Evolutionary conservation across 768 basidiomycete species (phyloP).

Genomic region (Amanita subjunquillea): DNA sequence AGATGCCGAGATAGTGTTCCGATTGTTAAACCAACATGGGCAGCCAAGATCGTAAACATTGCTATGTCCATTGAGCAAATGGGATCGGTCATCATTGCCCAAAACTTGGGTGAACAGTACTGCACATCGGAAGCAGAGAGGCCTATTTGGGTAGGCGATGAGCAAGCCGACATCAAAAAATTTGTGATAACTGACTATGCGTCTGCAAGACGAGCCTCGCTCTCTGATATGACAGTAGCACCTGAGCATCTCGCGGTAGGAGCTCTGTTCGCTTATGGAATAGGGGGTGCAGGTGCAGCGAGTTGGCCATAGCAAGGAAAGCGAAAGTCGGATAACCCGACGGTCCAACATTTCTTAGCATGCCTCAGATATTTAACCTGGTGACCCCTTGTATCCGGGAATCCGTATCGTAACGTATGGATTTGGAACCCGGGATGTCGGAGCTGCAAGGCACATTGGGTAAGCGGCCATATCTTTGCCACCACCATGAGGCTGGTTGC

Average conservation of each 20-base stretch:
- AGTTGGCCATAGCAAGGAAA: slow-evolving; percentile 20
- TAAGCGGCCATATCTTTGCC: not conserved
- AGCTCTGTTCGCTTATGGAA: slow-evolving; percentile 34
- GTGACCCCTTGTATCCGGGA: not conserved
- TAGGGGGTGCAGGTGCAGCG: slow-evolving; percentile 34
- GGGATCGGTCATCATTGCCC: slow-evolving; percentile 45
- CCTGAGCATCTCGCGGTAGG: slow-evolving; percentile 33
- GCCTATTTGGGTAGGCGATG: slow-evolving; percentile 16
- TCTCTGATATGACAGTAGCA: slow-evolving; percentile 39
- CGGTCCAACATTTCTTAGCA: not conserved
- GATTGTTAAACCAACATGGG: slow-evolving; percentile 41
- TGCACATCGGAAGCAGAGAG: slow-evolving; percentile 38
- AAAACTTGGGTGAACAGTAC: slow-evolving; percentile 36
- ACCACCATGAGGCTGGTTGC: slow-evolving; percentile 13
- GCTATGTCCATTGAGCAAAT: slow-evolving; percentile 40
- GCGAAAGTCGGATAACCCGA: not conserved
- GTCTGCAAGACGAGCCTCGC: slow-evolving; percentile 39
- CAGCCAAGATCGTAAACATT: slow-evolving; percentile 42
- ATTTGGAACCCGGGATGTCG: slow-evolving; percentile 9
- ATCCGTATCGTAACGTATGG: slow-evolving; percentile 9
- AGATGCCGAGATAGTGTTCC: slow-evolving; percentile 45
- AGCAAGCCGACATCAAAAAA: slow-evolving; percentile 5
- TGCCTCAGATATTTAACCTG: not conserved
- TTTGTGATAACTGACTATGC: slow-evolving; percentile 25
- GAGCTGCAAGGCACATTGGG: not conserved